Base-by-base conservation (phyloP, 495 filamentous ascomycete genomes). In the Sordaria brevicollis region DNA sequence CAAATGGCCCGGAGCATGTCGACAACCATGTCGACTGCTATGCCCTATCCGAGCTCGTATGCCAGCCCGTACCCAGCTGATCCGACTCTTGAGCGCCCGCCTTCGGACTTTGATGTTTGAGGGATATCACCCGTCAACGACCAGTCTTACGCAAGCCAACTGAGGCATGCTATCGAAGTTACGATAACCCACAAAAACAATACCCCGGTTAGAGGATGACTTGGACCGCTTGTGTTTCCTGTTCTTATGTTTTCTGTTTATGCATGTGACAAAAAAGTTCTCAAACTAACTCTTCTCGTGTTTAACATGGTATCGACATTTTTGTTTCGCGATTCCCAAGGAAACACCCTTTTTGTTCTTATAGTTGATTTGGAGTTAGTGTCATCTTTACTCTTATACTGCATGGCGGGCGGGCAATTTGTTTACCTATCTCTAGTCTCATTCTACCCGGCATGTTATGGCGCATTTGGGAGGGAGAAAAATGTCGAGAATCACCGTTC, bases 81-180 rank as follows among this genome's bases (percentile, higher is more conserved):
- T 43, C 43, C 71, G 25, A 43, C 35, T 8, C 68, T 73, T 35
- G 74, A 74, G 11, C 69, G 68, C 33, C 67, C 49, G 21, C 41
- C 70, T n/a, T 67, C 69, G 21, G 71, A 74, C 9, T 75, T 74
- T 17, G 75, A 73, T 19, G 66, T 76, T 65, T 76, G 71, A 76
- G 49, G 1, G 17, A 0, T 8, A 17, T 21, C 5, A 1, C 15
- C n/a, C 21, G 11, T 6, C 10, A 29, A 6, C 49, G 3, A 1
- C 10, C 4, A 31, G 49, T 31, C 49, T 33, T 6, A 31, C 5
- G 6, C 15, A 4, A 21, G 13, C 49, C 25, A 15, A n/a, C n/a
- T 31, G 25, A 62, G 1, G 10, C 25, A 25, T 31, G 25, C 5
- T 62, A 13, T 31, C 33, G 49, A 17, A 11, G 2, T 62, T 62